Conservation (phyloP, 306 rosid genomes). For the Mimosa pudica region DNA sequence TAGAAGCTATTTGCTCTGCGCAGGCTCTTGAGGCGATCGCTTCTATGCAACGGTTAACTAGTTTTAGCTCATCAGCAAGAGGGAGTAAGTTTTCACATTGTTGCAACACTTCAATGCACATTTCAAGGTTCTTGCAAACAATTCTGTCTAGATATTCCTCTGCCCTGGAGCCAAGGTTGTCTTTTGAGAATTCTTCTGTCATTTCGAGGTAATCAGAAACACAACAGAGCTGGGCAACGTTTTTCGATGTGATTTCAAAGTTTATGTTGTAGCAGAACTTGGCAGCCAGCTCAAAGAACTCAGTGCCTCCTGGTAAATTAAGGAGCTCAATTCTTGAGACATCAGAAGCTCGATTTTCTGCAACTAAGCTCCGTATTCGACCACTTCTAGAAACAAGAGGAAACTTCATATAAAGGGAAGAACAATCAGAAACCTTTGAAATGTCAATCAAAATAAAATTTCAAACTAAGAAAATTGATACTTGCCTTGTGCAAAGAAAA, state of each 20-base stretch:
- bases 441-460: background rate
- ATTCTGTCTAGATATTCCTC: constrained; percentile 62
- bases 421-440: constrained; percentile 1
- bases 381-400: constrained; percentile 82
- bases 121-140: constrained; percentile 67
- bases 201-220: constrained; percentile 67
- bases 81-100: constrained; percentile 70
- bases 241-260: constrained; percentile 64
- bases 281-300: constrained; percentile 49
- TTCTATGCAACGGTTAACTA: constrained; percentile 66
- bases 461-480: background rate
- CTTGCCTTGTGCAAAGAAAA: constrained; percentile 66
- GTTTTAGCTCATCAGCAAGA: constrained; percentile 60
- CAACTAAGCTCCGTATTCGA: constrained; percentile 63
- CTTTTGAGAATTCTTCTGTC: constrained; percentile 69
- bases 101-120: constrained; percentile 69
- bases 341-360: constrained; percentile 67
- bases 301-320: constrained; percentile 66
- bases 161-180: constrained; percentile 59
- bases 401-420: constrained; percentile 48
- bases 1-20: constrained; percentile 76
- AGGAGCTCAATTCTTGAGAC: constrained; percentile 69
- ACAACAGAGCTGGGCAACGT: constrained; percentile 68
- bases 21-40: constrained; percentile 76
- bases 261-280: constrained; percentile 56